Percentiles rank a stretch among this genome's conserved stretches.
phyloP scores from a whole-genome alignment of 257 asterid species.

The Solanum megistacrolobum region DNA sequence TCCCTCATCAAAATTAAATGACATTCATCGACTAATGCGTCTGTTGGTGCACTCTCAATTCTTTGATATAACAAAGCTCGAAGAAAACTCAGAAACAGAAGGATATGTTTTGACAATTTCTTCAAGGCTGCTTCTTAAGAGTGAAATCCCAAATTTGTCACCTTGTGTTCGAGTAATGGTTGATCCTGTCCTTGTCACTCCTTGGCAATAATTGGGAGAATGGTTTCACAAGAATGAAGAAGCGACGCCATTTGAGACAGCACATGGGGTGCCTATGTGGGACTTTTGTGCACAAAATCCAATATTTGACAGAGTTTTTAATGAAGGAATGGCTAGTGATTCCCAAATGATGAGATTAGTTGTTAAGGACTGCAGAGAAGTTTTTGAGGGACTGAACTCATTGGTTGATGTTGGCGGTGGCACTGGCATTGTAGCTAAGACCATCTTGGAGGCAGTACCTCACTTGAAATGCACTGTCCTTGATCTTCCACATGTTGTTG shows the following conservation, averaged over 20 bases:
- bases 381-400: slow-evolving; percentile 17
- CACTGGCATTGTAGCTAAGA: slow-evolving; percentile 5
- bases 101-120: slow-evolving; percentile 7
- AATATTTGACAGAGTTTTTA: slow-evolving; percentile 4
- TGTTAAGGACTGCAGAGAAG: slow-evolving; percentile 6
- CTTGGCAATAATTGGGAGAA: slow-evolving; percentile 10
- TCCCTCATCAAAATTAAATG: background rate
- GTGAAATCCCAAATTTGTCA: background rate
- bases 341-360: slow-evolving; percentile 3
- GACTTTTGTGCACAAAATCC: background rate
- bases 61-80: background rate
- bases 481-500: slow-evolving; percentile 15
- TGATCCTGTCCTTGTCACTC: background rate
- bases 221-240: slow-evolving; percentile 10
- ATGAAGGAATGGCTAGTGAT: slow-evolving; percentile 26
- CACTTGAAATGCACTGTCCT: slow-evolving; percentile 8
- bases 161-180: background rate
- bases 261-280: slow-evolving; percentile 10
- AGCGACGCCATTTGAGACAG: slow-evolving; percentile 1
- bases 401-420: slow-evolving; percentile 28
- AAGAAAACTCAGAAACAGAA: background rate
- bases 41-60: slow-evolving; percentile 1
- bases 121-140: slow-evolving; percentile 3
- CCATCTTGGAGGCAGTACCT: background rate
- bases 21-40: slow-evolving; percentile 1